Evolutionary conservation across 768 basidiomycete genomes (phyloP), one percentile per base, ranked within the genome.

Genomic region (Mycena sanguinolenta): DNA sequence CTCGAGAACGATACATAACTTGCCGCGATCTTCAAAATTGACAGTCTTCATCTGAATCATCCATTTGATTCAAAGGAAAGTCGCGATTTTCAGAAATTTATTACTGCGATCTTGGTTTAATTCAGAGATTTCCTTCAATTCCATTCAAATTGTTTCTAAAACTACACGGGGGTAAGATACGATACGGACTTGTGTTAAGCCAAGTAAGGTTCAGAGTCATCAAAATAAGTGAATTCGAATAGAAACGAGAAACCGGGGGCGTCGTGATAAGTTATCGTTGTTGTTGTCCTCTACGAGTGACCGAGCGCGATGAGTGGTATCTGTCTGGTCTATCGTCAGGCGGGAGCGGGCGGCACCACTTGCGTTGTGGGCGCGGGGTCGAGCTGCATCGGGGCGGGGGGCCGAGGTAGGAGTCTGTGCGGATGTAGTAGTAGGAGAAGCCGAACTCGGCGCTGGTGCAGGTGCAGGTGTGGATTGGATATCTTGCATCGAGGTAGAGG

Each of bases 221-320:
- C 46, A 46, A n/a, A 27, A 36, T 36, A 58, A 27, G 38, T 16
- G 8, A 64, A 54, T 6, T 19, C n/a, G 42, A 44, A 46, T 46
- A 46, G 44, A 46, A 17, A 46, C 21, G 44, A 46, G n/a, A n/a
- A 46, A 46, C 42, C 42, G 42, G 16, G 42, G 21, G 44, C 16
- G 39, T 7, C 16, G 13, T 34, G 21, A 46, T 46, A 46, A 46
- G 44, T 46, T 46, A 46, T n/a, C 44, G 21, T 39, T 21, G 59
- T 27, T 19, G 50, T n/a, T 19, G 52, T 55, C 59, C 59, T 67
- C 66, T 61, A 57, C 42, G 42, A 23, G 38, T 50, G 32, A 34
- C 32, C 32, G 30, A 8, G 19, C 19, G 21, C 12, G 60, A 2
- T n/a, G 6, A 14, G 44, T 46, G 42, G 44, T 32, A 60, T 60